Base-by-base conservation (phyloP, 2,329 filamentous ascomycete species). In the Cordyceps farinosa region DNA sequence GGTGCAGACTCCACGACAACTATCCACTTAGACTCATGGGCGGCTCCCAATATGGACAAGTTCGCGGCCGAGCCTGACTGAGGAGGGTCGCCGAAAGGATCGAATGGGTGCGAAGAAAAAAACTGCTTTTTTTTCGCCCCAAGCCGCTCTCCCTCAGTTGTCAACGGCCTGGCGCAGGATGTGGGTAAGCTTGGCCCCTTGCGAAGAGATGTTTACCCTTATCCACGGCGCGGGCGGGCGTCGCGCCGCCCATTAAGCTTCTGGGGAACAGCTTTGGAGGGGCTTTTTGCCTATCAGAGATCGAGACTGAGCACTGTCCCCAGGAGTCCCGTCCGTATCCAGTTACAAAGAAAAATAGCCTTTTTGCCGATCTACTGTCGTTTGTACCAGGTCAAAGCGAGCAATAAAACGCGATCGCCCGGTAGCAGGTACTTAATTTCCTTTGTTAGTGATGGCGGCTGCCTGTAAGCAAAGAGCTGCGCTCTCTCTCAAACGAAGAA, bases 341-440 rank as follows among this genome's bases (percentile, higher is more conserved):
- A 32, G 48, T 3, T 22, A 22, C 22, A 22, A 22, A 22, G 22
- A 22, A 22, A 36, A 34, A 51, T 8, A 51, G 29, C 29, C 30
- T 11, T 15, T 47, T n/a, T 34, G 27, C 42, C 44, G 45, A 34
- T 59, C 56, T 29, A 22, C 36, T 17, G 3, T 58, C 22, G 1
- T 38, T 17, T 10, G 22, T 42, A 13, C 45, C n/a, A 50, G 15
- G 30, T 29, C n/a, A 34, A 34, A 13, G 22, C n/a, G 7, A 44
- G 36, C 47, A 32, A 44, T 48, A 36, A 34, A 34, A 38, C 9
- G 17, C 36, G 57, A 52, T 60, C 47, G 57, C 11, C 57, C 17
- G 42, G 15, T 30, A 27, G 5, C 36, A 51, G 57, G 57, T 60
- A 60, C 57, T 60, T 60, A 36, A 45, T 45, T 60, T 44, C n/a